Conservation (phyloP, 1,139 yeast species). For the Debaryomycetaceae sp. region DNA sequence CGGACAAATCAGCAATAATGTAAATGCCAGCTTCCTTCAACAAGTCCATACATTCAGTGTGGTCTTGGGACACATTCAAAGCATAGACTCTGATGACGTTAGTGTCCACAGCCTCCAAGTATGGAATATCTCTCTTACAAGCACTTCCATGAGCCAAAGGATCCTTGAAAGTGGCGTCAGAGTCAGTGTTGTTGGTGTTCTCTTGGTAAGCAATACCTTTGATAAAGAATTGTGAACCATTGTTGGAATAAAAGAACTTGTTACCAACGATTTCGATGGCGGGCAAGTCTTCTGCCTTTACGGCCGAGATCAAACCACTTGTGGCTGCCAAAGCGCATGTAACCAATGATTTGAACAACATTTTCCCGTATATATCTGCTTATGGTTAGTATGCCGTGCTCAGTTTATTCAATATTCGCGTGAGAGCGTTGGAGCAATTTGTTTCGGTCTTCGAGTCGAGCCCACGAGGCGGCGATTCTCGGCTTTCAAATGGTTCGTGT, state of each 20-base stretch:
- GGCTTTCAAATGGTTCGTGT: too few species aligned
- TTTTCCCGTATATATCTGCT: slow-evolving; percentile 8
- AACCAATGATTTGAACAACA: slow-evolving; percentile 39
- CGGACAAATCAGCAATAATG: slow-evolving; percentile 80
- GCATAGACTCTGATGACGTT: slow-evolving; percentile 76
- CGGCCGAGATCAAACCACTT: slow-evolving; percentile 13
- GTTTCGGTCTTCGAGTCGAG: too few species aligned
- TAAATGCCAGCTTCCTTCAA: slow-evolving; percentile 88
- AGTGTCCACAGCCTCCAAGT: slow-evolving; percentile 72
- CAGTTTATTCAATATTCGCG: too few species aligned
- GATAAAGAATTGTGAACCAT: slow-evolving; percentile 79
- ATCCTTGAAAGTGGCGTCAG: slow-evolving; percentile 53
- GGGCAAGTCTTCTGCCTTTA: slow-evolving; percentile 25
- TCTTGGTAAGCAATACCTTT: slow-evolving; percentile 78
- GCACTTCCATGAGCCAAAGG: slow-evolving; percentile 69
- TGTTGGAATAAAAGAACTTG: slow-evolving; percentile 73
- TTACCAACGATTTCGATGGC: slow-evolving; percentile 62
- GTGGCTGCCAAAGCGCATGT: slow-evolving; percentile 27
- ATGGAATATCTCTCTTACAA: slow-evolving; percentile 78
- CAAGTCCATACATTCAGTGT: slow-evolving; percentile 83
- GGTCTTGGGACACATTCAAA: slow-evolving; percentile 72
- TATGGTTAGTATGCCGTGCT: background rate
- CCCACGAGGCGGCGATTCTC: too few species aligned
- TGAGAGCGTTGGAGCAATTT: too few species aligned
- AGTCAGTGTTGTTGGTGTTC: slow-evolving; percentile 51